Percentiles rank a stretch among this genome's conserved stretches.
These are phyloP conservation scores for Trypanosoma theileri DNA, from an alignment of 208 protist genomes.

Conservation along the genomic window DNA sequence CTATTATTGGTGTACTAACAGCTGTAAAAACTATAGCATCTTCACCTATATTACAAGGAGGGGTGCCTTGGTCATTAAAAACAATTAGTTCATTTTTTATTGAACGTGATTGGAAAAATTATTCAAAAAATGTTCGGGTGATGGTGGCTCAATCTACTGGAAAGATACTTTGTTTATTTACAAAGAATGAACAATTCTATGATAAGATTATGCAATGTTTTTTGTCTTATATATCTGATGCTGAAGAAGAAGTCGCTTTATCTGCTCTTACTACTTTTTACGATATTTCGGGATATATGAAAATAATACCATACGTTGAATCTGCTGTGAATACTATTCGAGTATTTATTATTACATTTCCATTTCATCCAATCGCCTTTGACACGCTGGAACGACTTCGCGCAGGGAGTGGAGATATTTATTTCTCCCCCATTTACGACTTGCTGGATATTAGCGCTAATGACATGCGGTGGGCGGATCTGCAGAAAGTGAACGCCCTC, in stretches of 20 bases:
- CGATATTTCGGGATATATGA: conserved; percentile 13
- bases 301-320: conserved; percentile 8
- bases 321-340: conserved; percentile 15
- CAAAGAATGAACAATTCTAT: conserved; percentile 33
- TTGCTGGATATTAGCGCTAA: conserved; percentile 61
- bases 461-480: conserved; percentile 58
- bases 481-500: conserved; percentile 73
- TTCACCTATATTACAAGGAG: conserved; percentile 43
- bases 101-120: conserved; percentile 52
- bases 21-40: conserved; percentile 48
- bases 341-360: conserved; percentile 24
- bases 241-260: conserved; percentile 18
- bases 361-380: conserved; percentile 39
- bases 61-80: conserved; percentile 59
- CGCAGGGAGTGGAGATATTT: conserved; percentile 45
- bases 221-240: conserved; percentile 42
- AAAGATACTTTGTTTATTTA: conserved; percentile 36
- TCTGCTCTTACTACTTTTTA: conserved; percentile 27
- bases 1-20: conserved; percentile 58
- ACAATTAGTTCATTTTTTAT: conserved; percentile 55
- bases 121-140: conserved; percentile 38
- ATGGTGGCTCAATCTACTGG: conserved; percentile 43
- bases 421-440: conserved; percentile 45
- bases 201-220: conserved; percentile 20
- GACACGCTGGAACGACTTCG: conserved; percentile 58